Base-by-base conservation (phyloP, 2,329 filamentous ascomycete genomes). In the Clarireedia paspali region DNA sequence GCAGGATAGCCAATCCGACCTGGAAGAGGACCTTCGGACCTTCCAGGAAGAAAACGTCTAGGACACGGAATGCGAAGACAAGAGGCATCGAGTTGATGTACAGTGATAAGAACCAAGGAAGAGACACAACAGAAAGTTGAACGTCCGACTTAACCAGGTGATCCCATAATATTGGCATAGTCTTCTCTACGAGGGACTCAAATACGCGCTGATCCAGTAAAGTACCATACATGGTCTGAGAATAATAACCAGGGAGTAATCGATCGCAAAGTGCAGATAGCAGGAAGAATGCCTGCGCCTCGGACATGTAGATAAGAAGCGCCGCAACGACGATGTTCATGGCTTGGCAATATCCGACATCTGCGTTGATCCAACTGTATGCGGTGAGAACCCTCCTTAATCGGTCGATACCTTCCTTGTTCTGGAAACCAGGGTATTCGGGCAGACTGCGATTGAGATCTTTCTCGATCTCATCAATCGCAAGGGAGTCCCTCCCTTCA, bases 31-130 rank as follows among this genome's bases (percentile, higher is more conserved):
- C 94, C 73, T 97, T 97, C 15, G 94, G 92, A 0, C 94, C 94
- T 72, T 99, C 94, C 42, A 99, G 83, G 72, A 99, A 99, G 76
- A 99, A 99, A 50, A 99, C 92, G 66, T 99, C 94, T 60, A 99
- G 74, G 49, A 99, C 94, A 55, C 94, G 83, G 71, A 97, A 99
- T 47, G 94, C 94, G 72, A 97, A 99, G 1, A 97, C 91, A 15
- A 99, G 78, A 4, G 94, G 94, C 94, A 99, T 99, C 1, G 92
- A 97, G 78, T 99, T 99, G 77, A 99, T 95, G 73, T 97, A 99
- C 17, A 99, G 79, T 5, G 92, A 97, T 55, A 99, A 78, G 70
- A 99, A 99, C 94, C 94, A 99, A 3, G 94, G 94, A 45, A 99
- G 78, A 9, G 92, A 97, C 15, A 97, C 94, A 36, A 99, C 94